Percentiles rank a stretch among this genome's conserved stretches.
These are phyloP conservation scores for Suillus clintonianus DNA, from an alignment of 768 basidiomycete genomes.

Conservation along the genomic window DNA sequence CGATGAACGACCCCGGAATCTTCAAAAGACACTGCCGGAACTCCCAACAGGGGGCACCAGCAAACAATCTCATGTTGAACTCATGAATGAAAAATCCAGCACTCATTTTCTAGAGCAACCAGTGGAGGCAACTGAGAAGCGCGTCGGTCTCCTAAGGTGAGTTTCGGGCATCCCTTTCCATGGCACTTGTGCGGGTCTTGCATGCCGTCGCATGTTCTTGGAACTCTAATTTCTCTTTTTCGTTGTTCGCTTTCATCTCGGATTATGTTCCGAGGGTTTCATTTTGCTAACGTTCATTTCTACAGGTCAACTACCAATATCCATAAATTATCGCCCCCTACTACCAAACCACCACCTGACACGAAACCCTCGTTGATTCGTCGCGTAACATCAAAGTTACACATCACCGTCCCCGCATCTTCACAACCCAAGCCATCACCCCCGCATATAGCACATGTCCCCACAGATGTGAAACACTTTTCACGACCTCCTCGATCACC, in stretches of 20 bases:
- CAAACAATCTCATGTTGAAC: background rate
- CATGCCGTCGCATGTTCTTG: background rate
- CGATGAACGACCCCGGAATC: conserved; percentile 1
- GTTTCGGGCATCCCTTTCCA: conserved; percentile 2
- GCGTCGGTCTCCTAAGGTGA: conserved; percentile 12
- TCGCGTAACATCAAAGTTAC: conserved; percentile 30
- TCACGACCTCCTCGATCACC: conserved; percentile 7
- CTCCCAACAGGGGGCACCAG: background rate
- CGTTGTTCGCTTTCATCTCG: background rate
- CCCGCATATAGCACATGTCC: conserved; percentile 16
- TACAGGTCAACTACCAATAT: conserved; percentile 2
- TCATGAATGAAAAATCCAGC: background rate
- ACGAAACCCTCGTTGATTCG: conserved; percentile 26
- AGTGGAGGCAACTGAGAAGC: conserved; percentile 7
- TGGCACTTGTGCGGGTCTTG: background rate
- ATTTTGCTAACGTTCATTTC: background rate
- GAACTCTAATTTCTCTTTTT: background rate
- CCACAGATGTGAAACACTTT: conserved; percentile 5
- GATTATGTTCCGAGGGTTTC: background rate
- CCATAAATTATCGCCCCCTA: background rate
- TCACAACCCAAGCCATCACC: conserved; percentile 4
- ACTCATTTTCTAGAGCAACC: background rate
- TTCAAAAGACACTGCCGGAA: conserved; percentile 1
- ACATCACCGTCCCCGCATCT: conserved; percentile 21
- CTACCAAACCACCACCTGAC: background rate